phyloP scores from a whole-genome alignment of 208 protist genomes.

The Crithidia brevicula region DNA sequence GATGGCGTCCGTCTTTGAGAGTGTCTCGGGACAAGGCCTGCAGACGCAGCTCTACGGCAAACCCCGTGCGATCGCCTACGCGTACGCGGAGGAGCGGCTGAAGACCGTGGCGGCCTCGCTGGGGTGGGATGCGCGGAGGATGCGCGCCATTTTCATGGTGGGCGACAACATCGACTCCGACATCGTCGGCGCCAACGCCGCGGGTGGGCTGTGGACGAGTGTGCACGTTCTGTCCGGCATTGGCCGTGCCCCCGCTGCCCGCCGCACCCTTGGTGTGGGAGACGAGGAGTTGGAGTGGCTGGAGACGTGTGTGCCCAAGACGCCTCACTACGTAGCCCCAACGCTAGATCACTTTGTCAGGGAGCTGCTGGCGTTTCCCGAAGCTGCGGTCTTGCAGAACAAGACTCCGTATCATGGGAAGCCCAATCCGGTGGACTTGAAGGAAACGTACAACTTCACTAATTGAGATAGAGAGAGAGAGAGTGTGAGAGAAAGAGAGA shows the following conservation, averaged over 20 bases:
- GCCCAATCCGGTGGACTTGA: conserved; percentile 79
- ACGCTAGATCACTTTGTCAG: conserved; percentile 90
- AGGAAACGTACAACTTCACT: conserved; percentile 67
- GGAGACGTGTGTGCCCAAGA: conserved; percentile 51
- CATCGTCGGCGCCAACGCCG: conserved; percentile 85
- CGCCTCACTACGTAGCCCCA: conserved; percentile 85
- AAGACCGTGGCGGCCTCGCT: conserved; percentile 35
- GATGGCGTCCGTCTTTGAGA: conserved; percentile 78
- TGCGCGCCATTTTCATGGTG: conserved; percentile 86
- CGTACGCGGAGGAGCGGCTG: conserved; percentile 73
- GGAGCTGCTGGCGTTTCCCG: conserved; percentile 81
- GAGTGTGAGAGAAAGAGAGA: too few relatives aligned
- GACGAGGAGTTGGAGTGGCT: conserved; percentile 82
- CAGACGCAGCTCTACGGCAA: conserved; percentile 82
- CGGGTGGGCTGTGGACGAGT: conserved; percentile 68
- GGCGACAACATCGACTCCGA: conserved; percentile 89
- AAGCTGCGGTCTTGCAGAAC: conserved; percentile 66
- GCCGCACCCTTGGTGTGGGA: conserved; percentile 52
- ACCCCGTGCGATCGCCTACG: conserved; percentile 82
- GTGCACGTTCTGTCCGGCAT: conserved; percentile 84
- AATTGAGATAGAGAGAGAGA: too few relatives aligned
- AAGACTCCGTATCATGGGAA: conserved; percentile 68
- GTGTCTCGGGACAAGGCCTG: conserved; percentile 73
- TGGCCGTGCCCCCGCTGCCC: conserved; percentile 57
- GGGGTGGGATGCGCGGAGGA: conserved; percentile 59